Percentiles rank a stretch among this genome's conserved stretches.
Conservation (phyloP, 192 early-diverging fungal species). For the Mortierella alpina region DNA sequence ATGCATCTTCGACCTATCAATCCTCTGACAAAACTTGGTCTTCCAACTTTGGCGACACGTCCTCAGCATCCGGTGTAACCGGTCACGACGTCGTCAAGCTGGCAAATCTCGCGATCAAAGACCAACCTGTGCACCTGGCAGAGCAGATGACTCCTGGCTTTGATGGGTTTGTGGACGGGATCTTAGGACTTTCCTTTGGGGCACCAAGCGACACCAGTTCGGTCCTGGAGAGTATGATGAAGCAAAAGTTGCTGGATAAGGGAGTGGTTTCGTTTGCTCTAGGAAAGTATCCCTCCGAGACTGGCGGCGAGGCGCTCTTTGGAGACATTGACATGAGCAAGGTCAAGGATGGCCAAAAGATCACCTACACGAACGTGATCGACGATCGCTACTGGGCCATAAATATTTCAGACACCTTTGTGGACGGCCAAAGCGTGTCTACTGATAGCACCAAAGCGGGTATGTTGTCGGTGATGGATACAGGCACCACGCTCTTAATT, state of each 20-base stretch:
- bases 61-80: conserved; percentile 29
- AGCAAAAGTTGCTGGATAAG: conserved; percentile 62
- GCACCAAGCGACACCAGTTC: conserved; percentile 28
- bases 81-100: conserved; percentile 63
- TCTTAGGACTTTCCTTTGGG: conserved; percentile 71
- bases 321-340: conserved; percentile 13
- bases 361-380: conserved; percentile 28
- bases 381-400: conserved; percentile 67
- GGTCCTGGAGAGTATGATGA: conserved; percentile 65
- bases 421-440: conserved; percentile 4
- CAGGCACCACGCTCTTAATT: conserved; percentile 70
- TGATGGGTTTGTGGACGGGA: conserved; percentile 66
- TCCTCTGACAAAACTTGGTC: conserved; percentile 63
- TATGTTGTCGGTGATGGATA: conserved; percentile 61
- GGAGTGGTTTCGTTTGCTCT: conserved; percentile 74
- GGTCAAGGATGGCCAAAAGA: neutral
- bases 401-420: conserved; percentile 12
- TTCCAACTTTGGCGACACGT: conserved; percentile 64
- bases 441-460: neutral
- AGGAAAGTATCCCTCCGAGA: conserved; percentile 25
- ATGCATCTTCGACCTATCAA: conserved; percentile 56
- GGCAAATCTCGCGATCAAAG: conserved; percentile 60
- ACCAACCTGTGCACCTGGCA: conserved; percentile 64
- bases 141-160: conserved; percentile 37
- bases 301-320: conserved; percentile 25